Percentiles rank a stretch among this genome's conserved stretches.
Conservation (phyloP, 2,329 filamentous ascomycete species). For the Paraphaeosphaeria minitans region DNA sequence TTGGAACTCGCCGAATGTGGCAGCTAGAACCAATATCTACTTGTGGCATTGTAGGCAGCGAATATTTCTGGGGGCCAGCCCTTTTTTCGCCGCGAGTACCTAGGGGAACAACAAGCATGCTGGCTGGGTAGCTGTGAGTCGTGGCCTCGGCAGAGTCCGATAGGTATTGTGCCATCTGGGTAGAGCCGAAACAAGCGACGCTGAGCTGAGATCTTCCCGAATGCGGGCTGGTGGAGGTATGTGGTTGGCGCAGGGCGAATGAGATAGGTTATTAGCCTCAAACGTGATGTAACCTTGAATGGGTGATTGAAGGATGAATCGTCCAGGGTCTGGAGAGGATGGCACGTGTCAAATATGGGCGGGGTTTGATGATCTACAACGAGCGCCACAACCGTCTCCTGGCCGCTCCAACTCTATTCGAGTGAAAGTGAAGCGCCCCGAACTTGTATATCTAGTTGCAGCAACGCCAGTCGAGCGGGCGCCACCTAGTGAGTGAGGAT, state of each 20-base stretch:
- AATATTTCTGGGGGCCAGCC: background rate
- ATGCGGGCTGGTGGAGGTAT: background rate
- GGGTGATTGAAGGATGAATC: background rate
- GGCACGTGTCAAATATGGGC: background rate
- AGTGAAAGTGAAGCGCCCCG: too few species aligned
- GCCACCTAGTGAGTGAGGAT: too few species aligned
- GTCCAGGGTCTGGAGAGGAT: background rate
- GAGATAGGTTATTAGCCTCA: background rate
- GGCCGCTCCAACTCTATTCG: too few species aligned
- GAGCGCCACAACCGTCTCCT: too few species aligned
- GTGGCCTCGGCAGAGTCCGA: background rate
- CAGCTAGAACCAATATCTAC: background rate
- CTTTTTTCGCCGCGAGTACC: background rate
- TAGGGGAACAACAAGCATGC: background rate
- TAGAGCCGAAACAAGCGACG: background rate
- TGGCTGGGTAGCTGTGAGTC: background rate
- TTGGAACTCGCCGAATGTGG: slow-evolving; percentile 1
- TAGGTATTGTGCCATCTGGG: background rate
- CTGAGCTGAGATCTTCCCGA: background rate
- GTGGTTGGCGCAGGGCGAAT: background rate
- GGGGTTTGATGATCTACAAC: background rate
- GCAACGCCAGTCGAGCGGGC: too few species aligned
- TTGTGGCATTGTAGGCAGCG: background rate
- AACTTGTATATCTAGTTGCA: too few species aligned
- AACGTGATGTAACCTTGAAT: background rate